These are phyloP conservation scores for Colletotrichum paranaense DNA, from an alignment of 2,329 filamentous ascomycete species.

Conservation along the genomic window DNA sequence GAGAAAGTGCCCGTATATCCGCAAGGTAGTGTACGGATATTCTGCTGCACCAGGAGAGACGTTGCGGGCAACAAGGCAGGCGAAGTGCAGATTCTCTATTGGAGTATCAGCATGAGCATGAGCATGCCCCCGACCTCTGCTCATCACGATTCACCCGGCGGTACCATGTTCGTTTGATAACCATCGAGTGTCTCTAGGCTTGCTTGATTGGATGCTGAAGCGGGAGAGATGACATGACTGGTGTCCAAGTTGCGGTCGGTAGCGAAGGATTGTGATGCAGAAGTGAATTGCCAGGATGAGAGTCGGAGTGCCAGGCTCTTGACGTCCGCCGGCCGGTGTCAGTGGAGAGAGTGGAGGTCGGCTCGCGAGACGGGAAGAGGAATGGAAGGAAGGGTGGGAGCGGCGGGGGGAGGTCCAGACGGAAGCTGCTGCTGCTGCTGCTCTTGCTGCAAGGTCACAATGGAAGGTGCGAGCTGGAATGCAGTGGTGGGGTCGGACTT, in stretches of 20 bases:
- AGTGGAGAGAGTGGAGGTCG: background rate
- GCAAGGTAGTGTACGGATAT: no score
- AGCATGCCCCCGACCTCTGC: background rate
- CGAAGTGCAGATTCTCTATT: background rate
- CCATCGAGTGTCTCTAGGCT: background rate
- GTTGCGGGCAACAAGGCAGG: background rate
- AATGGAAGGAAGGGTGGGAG: background rate
- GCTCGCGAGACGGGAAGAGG: background rate
- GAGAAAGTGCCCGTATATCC: background rate
- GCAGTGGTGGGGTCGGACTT: background rate
- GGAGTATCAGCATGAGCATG: background rate
- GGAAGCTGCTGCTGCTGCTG: background rate
- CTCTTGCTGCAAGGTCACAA: background rate
- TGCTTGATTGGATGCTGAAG: background rate
- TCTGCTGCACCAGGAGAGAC: background rate
- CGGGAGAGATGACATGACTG: background rate
- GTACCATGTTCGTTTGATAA: background rate
- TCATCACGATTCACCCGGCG: background rate
- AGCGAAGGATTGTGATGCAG: slow-evolving; percentile 19
- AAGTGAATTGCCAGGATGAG: background rate
- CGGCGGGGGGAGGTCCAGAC: background rate
- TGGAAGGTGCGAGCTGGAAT: background rate
- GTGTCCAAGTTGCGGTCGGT: slow-evolving; percentile 2
- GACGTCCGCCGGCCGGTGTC: background rate
- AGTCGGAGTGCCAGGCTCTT: background rate